Evolutionary conservation across 805 yeast species (phyloP).

Genomic region (Metschnikowia vanudenii): DNA sequence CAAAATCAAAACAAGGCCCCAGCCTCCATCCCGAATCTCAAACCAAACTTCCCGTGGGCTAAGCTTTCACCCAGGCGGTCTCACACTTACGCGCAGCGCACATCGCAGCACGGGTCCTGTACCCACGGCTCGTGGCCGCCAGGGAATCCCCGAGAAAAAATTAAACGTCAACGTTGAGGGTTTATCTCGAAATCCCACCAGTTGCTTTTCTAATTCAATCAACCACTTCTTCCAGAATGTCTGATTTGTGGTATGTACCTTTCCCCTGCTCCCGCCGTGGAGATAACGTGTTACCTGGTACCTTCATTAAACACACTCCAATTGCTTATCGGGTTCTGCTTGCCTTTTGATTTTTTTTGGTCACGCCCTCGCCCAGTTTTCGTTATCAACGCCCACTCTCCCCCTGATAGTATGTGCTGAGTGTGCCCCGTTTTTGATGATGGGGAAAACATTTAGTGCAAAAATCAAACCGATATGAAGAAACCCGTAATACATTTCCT

Average conservation of each 20-base stretch:
- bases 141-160: constrained; percentile 21
- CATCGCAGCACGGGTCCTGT: constrained; percentile 14
- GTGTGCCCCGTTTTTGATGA: too few relatives aligned
- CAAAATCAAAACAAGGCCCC: too few relatives aligned
- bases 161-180: constrained; percentile 16
- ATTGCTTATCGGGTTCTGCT: not conserved
- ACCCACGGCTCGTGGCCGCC: constrained; percentile 12
- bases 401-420: too few relatives aligned
- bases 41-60: too few relatives aligned
- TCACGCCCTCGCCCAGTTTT: not conserved
- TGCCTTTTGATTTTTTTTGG: not conserved
- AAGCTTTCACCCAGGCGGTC: not conserved
- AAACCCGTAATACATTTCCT: too few relatives aligned
- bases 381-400: not conserved
- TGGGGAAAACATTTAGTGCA: too few relatives aligned
- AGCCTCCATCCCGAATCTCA: too few relatives aligned
- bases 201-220: constrained; percentile 16
- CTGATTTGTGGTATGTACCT: constrained; percentile 70
- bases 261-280: not conserved
- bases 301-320: not conserved
- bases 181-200: constrained; percentile 8
- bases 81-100: constrained; percentile 9
- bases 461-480: too few relatives aligned
- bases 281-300: not conserved
- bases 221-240: constrained; percentile 42